These are phyloP conservation scores for Tripidium arundinaceum DNA, from an alignment of 202 grass and related monocot genomes.

Conservation along the genomic window DNA sequence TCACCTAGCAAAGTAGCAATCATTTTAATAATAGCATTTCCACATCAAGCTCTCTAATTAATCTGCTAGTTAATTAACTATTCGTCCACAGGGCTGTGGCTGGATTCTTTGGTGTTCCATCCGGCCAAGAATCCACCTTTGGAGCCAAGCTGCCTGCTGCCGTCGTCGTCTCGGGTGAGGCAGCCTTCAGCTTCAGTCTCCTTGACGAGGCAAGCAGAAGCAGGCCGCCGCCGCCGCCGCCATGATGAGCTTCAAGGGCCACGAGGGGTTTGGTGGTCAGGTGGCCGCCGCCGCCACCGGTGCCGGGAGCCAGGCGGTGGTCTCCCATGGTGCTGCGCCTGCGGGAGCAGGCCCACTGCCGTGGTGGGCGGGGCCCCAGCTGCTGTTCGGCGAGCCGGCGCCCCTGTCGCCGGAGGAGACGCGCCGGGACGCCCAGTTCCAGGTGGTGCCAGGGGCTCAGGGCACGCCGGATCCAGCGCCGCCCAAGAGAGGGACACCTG, in stretches of 20 bases:
- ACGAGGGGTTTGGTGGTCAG: constrained; percentile 44
- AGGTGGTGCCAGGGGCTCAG: constrained; percentile 36
- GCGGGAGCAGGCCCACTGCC: constrained; percentile 42
- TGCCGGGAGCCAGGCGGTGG: background rate
- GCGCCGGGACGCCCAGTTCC: constrained; percentile 47
- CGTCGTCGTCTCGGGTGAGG: background rate
- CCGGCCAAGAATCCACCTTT: constrained; percentile 21
- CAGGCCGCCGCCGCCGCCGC: background rate
- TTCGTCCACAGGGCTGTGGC: constrained; percentile 10
- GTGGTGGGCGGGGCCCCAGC: constrained; percentile 70
- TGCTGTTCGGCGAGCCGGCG: constrained; percentile 49
- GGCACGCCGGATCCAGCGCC: background rate
- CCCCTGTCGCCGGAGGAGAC: constrained; percentile 39
- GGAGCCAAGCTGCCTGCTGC: background rate
- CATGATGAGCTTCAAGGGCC: constrained; percentile 56
- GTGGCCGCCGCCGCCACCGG: background rate
- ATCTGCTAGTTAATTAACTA: constrained; percentile 10
- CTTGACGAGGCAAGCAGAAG: background rate
- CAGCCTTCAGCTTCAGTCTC: background rate
- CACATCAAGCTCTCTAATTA: background rate
- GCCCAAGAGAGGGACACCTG: too few relatives aligned
- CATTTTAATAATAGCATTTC: background rate
- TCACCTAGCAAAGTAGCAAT: background rate
- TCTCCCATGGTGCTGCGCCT: background rate
- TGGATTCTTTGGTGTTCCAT: constrained; percentile 11